A percentile compares a stretch with the other conserved stretches of the same genome.
Evolutionary conservation across 2,329 filamentous ascomycete species (phyloP).

Genomic region (Exophiala dermatitidis): DNA sequence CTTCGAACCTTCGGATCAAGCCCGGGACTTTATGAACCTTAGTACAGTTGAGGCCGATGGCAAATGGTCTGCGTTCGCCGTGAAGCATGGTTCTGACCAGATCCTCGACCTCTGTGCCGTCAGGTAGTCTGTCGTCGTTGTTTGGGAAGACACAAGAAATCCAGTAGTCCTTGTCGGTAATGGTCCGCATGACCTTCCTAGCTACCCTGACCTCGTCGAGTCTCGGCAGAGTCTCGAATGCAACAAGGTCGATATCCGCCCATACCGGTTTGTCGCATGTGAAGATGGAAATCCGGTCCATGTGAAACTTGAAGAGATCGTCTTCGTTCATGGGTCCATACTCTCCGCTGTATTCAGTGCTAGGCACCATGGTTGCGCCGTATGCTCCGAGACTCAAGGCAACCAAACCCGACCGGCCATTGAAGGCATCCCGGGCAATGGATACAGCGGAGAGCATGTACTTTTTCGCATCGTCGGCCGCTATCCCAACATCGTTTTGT

Average conservation of each 20-base stretch:
- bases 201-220: slow-evolving; percentile 56
- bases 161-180: slow-evolving; percentile 47
- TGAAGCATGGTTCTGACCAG: slow-evolving; percentile 38
- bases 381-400: slow-evolving; percentile 60
- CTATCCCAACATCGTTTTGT: slow-evolving; percentile 11
- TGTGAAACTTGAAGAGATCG: slow-evolving; percentile 51
- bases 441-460: slow-evolving; percentile 34
- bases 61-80: slow-evolving; percentile 44
- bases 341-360: slow-evolving; percentile 57
- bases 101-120: slow-evolving; percentile 45
- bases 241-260: slow-evolving; percentile 47
- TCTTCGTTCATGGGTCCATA: slow-evolving; percentile 46
- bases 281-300: slow-evolving; percentile 49
- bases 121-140: slow-evolving; percentile 48
- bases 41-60: slow-evolving; percentile 61
- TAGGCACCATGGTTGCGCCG: slow-evolving; percentile 59
- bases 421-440: slow-evolving; percentile 33
- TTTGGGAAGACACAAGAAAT: slow-evolving; percentile 57
- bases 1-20: slow-evolving; percentile 29
- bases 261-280: slow-evolving; percentile 33
- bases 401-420: slow-evolving; percentile 37
- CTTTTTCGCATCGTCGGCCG: slow-evolving; percentile 24
- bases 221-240: slow-evolving; percentile 61
- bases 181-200: slow-evolving; percentile 38
- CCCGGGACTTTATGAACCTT: slow-evolving; percentile 32